Base-by-base conservation (phyloP, 2,329 filamentous ascomycete species). In the Penicillium sp. region DNA sequence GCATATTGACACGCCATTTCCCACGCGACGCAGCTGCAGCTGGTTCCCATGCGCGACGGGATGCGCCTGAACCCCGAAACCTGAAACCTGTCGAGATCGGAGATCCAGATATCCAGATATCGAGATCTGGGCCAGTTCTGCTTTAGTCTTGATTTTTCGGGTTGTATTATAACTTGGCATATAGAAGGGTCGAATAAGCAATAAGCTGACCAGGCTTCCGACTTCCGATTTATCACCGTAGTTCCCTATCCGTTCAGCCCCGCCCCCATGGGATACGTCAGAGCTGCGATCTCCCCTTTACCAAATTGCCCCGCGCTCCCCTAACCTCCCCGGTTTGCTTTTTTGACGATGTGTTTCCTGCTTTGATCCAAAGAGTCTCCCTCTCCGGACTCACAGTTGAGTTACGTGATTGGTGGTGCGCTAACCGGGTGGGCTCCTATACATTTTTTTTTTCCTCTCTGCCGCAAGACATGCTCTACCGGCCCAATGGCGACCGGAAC, bases 401-500 rank as follows among this genome's bases (percentile, higher is more conserved):
- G 59, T 53, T 52, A 47, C 47, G 54, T 52, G 53, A 57, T 58
- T 61, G 56, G 61, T 64, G 59, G 56, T 53, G 60, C 60, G 60
- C 60, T 58, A 60, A 56, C 52, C 28, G 52, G 55, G 53, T 51
- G 46, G 54, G 53, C 49, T 61, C 53, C 44, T 57, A 57, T 56
- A 52, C 47, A 28, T 45, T 43, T 56, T 56, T 56, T 52, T 58
- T 34, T 51, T 29, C 51, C 23, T 45, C 23, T 45, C 44, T 49
- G 49, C 44, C 52, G 56, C 49, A 64, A 68, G 68, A 69, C 55
- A 72, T 71, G 68, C 63, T 61, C 62, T 59, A 64, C 57, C 60
- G 61, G 67, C 64, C 59, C 59, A 65, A 74, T 74, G 72, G 70
- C 72, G 64, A 70, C 70, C 53, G 70, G 67, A 68, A 69, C 65